Conservation (phyloP, 345 rosid genomes). For the Odontarrhena argentea region DNA sequence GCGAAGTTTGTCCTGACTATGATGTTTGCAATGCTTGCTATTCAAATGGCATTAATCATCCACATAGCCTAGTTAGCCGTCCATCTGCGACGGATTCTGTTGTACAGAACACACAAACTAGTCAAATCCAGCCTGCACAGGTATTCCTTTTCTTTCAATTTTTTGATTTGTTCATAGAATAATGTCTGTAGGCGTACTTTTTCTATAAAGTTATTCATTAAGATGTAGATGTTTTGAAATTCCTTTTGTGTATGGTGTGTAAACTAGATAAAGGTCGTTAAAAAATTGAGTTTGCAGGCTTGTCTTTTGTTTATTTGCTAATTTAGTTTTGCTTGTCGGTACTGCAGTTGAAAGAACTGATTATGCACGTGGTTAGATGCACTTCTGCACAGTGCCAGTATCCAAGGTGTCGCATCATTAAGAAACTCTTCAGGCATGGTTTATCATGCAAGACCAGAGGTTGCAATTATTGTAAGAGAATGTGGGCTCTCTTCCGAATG, state of each 20-base stretch:
- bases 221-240: slow-evolving; percentile 1
- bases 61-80: slow-evolving; percentile 82
- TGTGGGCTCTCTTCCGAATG: slow-evolving; percentile 93
- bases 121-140: slow-evolving; percentile 75
- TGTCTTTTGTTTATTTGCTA: slow-evolving; percentile 18
- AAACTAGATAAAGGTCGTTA: background rate
- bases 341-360: slow-evolving; percentile 85
- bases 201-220: background rate
- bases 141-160: slow-evolving; percentile 40
- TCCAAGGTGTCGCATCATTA: slow-evolving; percentile 88
- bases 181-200: background rate
- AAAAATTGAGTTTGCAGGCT: slow-evolving; percentile 15
- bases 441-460: slow-evolving; percentile 79
- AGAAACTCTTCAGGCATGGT: slow-evolving; percentile 83
- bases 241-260: background rate
- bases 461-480: slow-evolving; percentile 77
- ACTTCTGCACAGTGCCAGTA: slow-evolving; percentile 73
- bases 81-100: slow-evolving; percentile 82
- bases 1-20: slow-evolving; percentile 92
- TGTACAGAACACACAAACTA: slow-evolving; percentile 91
- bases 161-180: slow-evolving; percentile 6
- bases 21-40: slow-evolving; percentile 88
- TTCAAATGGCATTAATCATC: slow-evolving; percentile 88
- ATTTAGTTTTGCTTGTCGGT: slow-evolving; percentile 25
- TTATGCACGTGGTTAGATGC: slow-evolving; percentile 86